phyloP scores from a whole-genome alignment of 805 yeast species.

The Lipomyces spencermartinsiae region DNA sequence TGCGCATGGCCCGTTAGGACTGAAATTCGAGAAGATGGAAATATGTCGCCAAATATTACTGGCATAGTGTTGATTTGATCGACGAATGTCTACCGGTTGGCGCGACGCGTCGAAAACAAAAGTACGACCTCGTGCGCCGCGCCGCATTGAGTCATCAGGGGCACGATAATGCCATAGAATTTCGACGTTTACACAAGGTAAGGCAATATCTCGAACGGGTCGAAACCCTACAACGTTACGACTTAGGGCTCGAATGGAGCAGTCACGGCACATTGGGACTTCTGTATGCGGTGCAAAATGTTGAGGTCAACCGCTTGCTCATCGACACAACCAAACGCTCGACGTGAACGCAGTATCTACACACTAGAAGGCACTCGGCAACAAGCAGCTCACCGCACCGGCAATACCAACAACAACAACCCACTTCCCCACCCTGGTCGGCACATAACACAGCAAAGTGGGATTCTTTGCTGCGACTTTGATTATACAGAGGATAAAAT shows the following conservation, averaged over 20 bases:
- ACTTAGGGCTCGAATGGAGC: neutral
- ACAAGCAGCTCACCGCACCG: neutral
- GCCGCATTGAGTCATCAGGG: neutral
- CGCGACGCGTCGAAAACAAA: too few species aligned
- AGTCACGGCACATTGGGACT: neutral
- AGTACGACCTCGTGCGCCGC: neutral
- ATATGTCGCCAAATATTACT: slow-evolving; percentile 12
- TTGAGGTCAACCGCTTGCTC: neutral
- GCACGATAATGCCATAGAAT: neutral
- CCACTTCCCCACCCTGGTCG: slow-evolving; percentile 3
- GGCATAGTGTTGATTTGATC: slow-evolving; percentile 2
- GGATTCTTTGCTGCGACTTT: slow-evolving; percentile 4
- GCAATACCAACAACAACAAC: slow-evolving; percentile 3
- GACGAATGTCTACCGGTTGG: neutral
- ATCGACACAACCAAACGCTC: neutral
- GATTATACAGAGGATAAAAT: slow-evolving; percentile 11
- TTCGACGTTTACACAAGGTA: neutral
- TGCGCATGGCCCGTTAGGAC: slow-evolving; percentile 15
- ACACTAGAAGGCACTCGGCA: neutral
- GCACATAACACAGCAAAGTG: neutral
- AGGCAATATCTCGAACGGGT: neutral
- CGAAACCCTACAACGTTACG: neutral
- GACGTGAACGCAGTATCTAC: neutral
- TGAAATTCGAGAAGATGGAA: slow-evolving; percentile 19
- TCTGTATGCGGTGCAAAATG: neutral